Evolutionary conservation across 352 stramenopile species (phyloP).

Genomic region (Phytophthora cryptogea): DNA sequence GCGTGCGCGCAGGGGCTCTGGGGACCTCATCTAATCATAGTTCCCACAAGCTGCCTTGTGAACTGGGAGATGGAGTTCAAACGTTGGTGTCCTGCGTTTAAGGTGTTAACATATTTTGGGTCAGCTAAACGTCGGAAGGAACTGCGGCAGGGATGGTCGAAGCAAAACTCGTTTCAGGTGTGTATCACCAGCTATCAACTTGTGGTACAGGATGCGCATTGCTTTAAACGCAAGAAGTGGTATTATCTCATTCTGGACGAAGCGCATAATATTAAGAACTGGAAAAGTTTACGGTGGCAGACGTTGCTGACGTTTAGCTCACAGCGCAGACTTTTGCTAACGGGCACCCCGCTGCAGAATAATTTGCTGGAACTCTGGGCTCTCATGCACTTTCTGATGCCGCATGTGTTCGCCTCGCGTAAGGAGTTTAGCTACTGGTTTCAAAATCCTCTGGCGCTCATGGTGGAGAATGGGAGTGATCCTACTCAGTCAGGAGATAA

Average conservation of each 20-base stretch:
- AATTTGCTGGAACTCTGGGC: constrained; percentile 98
- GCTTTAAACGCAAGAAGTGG: constrained; percentile 99
- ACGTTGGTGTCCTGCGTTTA: constrained; percentile 96
- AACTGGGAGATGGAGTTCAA: constrained; percentile 99
- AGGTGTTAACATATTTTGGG: constrained; percentile 99
- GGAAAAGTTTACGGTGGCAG: constrained; percentile 98
- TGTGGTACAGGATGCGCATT: constrained; percentile 96
- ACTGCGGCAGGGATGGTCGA: constrained; percentile 94
- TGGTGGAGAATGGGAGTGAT: constrained; percentile 72
- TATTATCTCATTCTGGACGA: constrained; percentile 99
- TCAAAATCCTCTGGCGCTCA: constrained; percentile 93
- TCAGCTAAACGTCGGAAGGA: constrained; percentile 95
- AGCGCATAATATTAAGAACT: constrained; percentile 99
- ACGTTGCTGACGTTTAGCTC: constrained; percentile 98
- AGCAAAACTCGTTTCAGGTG: constrained; percentile 96
- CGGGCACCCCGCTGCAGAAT: constrained; percentile 98
- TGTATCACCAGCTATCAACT: constrained; percentile 99
- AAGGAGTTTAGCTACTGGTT: constrained; percentile 99
- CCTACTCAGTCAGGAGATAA: constrained; percentile 73
- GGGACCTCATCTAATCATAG: constrained; percentile 98
- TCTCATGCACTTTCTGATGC: constrained; percentile 99
- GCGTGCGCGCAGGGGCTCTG: constrained; percentile 92
- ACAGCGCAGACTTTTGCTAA: constrained; percentile 92
- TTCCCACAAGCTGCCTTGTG: constrained; percentile 97
- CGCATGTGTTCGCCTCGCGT: constrained; percentile 92